Percentiles rank a stretch among this genome's conserved stretches.
Conservation (phyloP, 2,329 filamentous ascomycete genomes). For the Aspergillus texensis region DNA sequence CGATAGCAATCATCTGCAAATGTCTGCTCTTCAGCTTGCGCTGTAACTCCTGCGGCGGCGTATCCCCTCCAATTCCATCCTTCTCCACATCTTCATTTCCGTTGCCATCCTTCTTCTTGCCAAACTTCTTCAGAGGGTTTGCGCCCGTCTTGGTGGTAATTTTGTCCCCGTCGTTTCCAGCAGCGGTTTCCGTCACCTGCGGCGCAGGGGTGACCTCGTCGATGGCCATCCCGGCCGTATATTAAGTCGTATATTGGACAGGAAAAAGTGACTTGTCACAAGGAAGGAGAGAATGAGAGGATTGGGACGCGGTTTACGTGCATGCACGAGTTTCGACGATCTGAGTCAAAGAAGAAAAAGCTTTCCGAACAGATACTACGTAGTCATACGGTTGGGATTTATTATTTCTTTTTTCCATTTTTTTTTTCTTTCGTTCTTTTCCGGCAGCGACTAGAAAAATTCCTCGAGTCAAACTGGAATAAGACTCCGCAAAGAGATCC, state of each 20-base stretch:
- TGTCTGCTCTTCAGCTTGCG: constrained; percentile 27
- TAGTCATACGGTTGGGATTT: not conserved
- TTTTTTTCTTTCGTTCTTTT: constrained; percentile 5
- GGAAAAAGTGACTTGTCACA: not conserved
- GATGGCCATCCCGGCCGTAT: constrained; percentile 6
- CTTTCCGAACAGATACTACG: not conserved
- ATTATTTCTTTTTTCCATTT: not conserved
- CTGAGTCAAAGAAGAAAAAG: not conserved
- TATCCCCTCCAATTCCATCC: constrained; percentile 1
- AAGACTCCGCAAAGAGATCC: not conserved
- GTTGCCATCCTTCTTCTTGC: constrained; percentile 4
- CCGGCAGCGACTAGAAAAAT: constrained; percentile 14
- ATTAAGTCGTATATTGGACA: not conserved
- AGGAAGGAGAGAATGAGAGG: not conserved
- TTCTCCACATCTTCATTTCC: not conserved
- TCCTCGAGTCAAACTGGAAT: not conserved
- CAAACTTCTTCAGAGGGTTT: not conserved
- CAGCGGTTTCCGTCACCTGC: constrained; percentile 2
- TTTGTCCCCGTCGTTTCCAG: not conserved
- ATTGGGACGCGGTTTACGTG: not conserved
- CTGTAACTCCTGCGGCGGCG: constrained; percentile 18
- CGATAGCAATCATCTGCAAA: constrained; percentile 29
- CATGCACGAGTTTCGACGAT: not conserved
- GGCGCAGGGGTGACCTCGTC: constrained; percentile 12
- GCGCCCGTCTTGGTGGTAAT: not conserved